Percentiles rank a stretch among this genome's conserved stretches.
Conservation (phyloP, 805 yeast genomes). For the Spathaspora sp. region DNA sequence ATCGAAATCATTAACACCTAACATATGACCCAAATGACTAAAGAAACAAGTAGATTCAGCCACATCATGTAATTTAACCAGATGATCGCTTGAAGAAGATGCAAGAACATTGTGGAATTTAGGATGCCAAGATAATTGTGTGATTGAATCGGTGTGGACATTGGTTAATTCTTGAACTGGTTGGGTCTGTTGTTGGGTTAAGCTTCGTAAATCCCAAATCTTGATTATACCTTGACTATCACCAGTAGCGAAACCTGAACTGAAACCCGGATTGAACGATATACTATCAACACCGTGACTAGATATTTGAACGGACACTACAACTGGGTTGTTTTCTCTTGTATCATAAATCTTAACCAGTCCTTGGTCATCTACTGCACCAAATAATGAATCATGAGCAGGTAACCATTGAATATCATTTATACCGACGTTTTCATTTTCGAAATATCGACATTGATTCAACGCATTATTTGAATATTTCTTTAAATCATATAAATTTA, state of each 20-base stretch:
- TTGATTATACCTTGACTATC: constrained; percentile 52
- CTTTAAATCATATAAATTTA: constrained; percentile 67
- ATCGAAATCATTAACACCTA: constrained; percentile 78
- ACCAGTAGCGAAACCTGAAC: constrained; percentile 63
- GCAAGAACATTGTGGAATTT: constrained; percentile 51
- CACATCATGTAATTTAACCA: constrained; percentile 60
- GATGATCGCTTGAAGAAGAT: constrained; percentile 59
- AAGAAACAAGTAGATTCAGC: constrained; percentile 41
- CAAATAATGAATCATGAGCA: constrained; percentile 57
- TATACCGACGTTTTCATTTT: constrained; percentile 36
- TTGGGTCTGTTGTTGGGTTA: not conserved
- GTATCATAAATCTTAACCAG: constrained; percentile 50
- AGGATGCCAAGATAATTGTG: constrained; percentile 75
- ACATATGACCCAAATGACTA: constrained; percentile 80
- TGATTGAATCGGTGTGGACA: constrained; percentile 52
- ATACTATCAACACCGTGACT: constrained; percentile 51
- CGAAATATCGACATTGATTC: not conserved
- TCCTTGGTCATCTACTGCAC: constrained; percentile 65
- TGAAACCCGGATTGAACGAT: constrained; percentile 55
- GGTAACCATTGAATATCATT: constrained; percentile 74
- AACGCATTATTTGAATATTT: constrained; percentile 19
- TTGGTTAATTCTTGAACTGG: constrained; percentile 13
- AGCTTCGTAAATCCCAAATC: constrained; percentile 63
- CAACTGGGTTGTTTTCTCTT: constrained; percentile 23
- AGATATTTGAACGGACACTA: constrained; percentile 6